These are phyloP conservation scores for Gnetum montanum DNA, from an alignment of 75 land plant genomes.

Conservation along the genomic window DNA sequence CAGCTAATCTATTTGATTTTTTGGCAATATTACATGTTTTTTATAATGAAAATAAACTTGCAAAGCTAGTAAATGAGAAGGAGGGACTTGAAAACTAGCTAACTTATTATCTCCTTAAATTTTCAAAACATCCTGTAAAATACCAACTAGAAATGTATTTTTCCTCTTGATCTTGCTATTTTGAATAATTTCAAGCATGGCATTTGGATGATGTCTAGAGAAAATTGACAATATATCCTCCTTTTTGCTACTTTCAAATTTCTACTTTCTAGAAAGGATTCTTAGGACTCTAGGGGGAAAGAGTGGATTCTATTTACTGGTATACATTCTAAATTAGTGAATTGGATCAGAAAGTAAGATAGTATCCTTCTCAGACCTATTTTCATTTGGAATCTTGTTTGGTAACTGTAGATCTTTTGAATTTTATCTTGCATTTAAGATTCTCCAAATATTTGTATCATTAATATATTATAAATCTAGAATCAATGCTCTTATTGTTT, in stretches of 20 bases:
- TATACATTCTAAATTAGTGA: constrained; percentile 13
- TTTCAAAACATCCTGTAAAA: constrained; percentile 20
- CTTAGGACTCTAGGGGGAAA: constrained; percentile 32
- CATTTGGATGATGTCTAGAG: too few relatives aligned
- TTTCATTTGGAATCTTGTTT: background rate
- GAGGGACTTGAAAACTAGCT: constrained; percentile 28
- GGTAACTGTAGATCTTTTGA: background rate
- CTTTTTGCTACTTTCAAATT: too few relatives aligned
- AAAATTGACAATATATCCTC: too few relatives aligned
- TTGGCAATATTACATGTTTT: too few relatives aligned
- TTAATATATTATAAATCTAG: too few relatives aligned
- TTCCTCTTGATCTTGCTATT: too few relatives aligned
- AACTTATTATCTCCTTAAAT: constrained; percentile 21
- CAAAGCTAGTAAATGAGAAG: constrained; percentile 36
- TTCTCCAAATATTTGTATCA: too few relatives aligned
- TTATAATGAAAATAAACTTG: constrained; percentile 41
- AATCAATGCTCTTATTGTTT: too few relatives aligned
- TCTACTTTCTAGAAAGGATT: constrained; percentile 45
- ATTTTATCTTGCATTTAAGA: too few relatives aligned
- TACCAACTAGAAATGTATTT: constrained; percentile 45
- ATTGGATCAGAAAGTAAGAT: constrained; percentile 24
- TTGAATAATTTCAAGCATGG: too few relatives aligned
- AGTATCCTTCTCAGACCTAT: too few relatives aligned
- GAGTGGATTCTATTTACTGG: constrained; percentile 42
- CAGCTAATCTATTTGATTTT: too few relatives aligned